Evolutionary conservation across 805 yeast species (phyloP).

Genomic region (Groenewaldozyma tartarivorans): DNA sequence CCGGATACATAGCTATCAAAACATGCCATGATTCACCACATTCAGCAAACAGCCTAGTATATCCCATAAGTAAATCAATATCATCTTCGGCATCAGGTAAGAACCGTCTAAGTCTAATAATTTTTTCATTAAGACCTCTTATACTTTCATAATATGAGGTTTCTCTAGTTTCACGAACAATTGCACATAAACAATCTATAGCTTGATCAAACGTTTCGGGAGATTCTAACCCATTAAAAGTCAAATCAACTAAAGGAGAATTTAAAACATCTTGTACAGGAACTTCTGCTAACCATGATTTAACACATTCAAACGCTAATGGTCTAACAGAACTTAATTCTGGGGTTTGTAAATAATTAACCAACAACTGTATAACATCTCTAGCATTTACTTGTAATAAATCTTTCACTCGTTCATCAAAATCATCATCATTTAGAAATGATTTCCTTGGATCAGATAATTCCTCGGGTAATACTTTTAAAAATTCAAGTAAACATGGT

Average conservation of each 20-base stretch:
- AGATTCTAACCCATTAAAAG: conserved; percentile 49
- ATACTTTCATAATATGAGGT: conserved; percentile 40
- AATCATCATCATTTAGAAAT: conserved; percentile 75
- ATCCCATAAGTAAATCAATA: conserved; percentile 54
- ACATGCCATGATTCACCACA: conserved; percentile 97
- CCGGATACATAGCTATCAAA: conserved; percentile 63
- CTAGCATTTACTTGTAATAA: conserved; percentile 60
- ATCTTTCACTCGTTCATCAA: conserved; percentile 49
- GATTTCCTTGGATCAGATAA: conserved; percentile 66
- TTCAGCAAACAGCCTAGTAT: conserved; percentile 73
- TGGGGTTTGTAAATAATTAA: conserved; percentile 33
- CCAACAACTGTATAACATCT: conserved; percentile 54
- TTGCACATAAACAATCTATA: conserved; percentile 74
- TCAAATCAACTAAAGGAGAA: conserved; percentile 54
- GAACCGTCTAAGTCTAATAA: conserved; percentile 50
- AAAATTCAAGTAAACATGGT: conserved; percentile 58
- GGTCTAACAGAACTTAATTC: conserved; percentile 22
- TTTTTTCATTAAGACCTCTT: conserved; percentile 47
- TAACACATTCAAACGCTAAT: conserved; percentile 61
- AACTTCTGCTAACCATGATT: conserved; percentile 86
- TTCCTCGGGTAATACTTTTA: conserved; percentile 88
- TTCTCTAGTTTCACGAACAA: conserved; percentile 63
- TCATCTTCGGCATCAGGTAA: conserved; percentile 33
- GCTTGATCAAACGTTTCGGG: conserved; percentile 68
- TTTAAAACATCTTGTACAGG: conserved; percentile 62